Percentiles rank a stretch among this genome's conserved stretches.
phyloP scores from a whole-genome alignment of 208 protist species.

The Trypanosoma boissoni region DNA sequence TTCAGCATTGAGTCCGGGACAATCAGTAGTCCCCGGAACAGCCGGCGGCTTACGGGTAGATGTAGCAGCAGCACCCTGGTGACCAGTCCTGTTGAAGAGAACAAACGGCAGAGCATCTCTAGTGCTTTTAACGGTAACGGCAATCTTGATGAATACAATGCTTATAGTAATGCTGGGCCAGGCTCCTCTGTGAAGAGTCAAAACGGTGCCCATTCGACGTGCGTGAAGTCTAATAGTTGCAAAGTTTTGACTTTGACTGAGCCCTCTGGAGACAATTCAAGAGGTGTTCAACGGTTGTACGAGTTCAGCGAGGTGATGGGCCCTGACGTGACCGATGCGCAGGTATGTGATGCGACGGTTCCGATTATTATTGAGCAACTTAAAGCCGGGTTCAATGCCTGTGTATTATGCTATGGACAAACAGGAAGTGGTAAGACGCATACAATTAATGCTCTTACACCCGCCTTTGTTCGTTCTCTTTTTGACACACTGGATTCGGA shows the following conservation, averaged over 20 bases:
- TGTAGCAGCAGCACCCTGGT: no score
- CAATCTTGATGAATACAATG: slow-evolving; percentile 3
- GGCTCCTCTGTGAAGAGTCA: not conserved
- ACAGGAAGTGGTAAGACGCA: slow-evolving; percentile 61
- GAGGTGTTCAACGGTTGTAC: slow-evolving; percentile 30
- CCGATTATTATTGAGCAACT: slow-evolving; percentile 62
- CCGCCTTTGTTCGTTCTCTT: slow-evolving; percentile 37
- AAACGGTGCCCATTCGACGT: not conserved
- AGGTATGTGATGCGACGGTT: slow-evolving; percentile 49
- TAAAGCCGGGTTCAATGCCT: slow-evolving; percentile 44
- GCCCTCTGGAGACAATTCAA: slow-evolving; percentile 16
- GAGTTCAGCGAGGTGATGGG: slow-evolving; percentile 61
- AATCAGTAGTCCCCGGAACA: slow-evolving; percentile 8
- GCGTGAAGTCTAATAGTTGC: not conserved
- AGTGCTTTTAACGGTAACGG: no score
- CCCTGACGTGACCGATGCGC: slow-evolving; percentile 39
- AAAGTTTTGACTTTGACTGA: slow-evolving; percentile 23
- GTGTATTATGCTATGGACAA: slow-evolving; percentile 67
- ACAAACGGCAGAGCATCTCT: no score
- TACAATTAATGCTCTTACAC: slow-evolving; percentile 53
- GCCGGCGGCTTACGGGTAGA: no score
- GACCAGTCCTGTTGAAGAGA: no score
- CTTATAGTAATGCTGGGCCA: not conserved
- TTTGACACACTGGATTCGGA: slow-evolving; percentile 39
- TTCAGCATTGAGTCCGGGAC: slow-evolving; percentile 18